Conservation (phyloP, 164 flowering plant genomes). For the Echeveria elegans region DNA sequence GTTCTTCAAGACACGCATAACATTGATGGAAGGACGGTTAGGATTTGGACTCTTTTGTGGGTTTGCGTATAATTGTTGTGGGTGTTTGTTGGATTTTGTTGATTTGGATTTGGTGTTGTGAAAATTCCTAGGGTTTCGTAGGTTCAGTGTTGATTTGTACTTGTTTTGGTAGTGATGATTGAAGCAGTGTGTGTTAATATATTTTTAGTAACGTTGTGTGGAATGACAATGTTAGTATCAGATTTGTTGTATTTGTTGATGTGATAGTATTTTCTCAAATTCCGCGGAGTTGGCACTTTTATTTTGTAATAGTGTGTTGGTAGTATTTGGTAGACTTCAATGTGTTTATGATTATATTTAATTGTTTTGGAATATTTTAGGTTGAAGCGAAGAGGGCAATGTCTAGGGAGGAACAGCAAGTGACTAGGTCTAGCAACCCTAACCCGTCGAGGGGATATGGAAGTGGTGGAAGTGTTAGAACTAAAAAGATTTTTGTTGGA, state of each 20-base stretch:
- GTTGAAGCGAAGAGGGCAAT: constrained; percentile 85
- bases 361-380: constrained; percentile 19
- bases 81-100: background rate
- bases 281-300: too few species aligned
- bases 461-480: constrained; percentile 36
- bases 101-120: background rate
- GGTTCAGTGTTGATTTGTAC: background rate
- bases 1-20: constrained; percentile 80
- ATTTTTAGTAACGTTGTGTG: too few species aligned
- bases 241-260: background rate
- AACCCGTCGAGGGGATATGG: constrained; percentile 32
- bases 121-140: background rate
- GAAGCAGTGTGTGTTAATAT: background rate
- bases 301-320: background rate
- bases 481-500: constrained; percentile 88
- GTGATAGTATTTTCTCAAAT: background rate
- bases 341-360: background rate
- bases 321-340: background rate
- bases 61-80: background rate
- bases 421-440: constrained; percentile 38
- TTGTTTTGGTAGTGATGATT: background rate
- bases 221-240: too few species aligned
- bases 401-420: constrained; percentile 76
- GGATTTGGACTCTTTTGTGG: background rate
- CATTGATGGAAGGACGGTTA: constrained; percentile 77